A percentile compares a stretch with the other conserved stretches of the same genome.
Conservation (phyloP, 78 protist genomes). For the slime mould (Dictyostelium discoideum) region DNA sequence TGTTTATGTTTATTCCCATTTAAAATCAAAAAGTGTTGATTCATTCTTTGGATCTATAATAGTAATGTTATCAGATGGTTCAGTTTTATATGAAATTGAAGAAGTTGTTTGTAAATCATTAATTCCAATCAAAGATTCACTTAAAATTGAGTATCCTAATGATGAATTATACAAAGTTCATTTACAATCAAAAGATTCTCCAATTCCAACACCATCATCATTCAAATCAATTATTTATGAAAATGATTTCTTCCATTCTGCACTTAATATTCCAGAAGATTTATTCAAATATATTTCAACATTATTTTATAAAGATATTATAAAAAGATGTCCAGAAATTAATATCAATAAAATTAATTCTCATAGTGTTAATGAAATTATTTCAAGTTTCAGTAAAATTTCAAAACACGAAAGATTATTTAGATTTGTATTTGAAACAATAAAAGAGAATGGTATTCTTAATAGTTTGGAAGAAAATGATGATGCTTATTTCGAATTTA, state of each 20-base stretch:
- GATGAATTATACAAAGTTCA: neutral
- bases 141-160: slow-evolving; percentile 3
- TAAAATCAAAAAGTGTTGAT: neutral
- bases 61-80: slow-evolving; percentile 23
- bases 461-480: neutral
- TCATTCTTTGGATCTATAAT: neutral
- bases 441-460: neutral
- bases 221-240: neutral
- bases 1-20: neutral
- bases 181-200: slow-evolving; percentile 51
- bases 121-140: neutral
- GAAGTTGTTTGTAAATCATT: neutral
- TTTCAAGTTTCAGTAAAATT: neutral
- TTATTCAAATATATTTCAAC: neutral
- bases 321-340: neutral
- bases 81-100: slow-evolving; percentile 5
- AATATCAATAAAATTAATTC: neutral
- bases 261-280: neutral
- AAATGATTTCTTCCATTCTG: neutral
- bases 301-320: neutral
- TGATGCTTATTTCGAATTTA: neutral
- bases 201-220: neutral
- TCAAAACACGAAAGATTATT: neutral
- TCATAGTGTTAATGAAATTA: neutral
- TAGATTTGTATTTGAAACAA: neutral